phyloP scores from a whole-genome alignment of 805 yeast genomes.

The Lachancea mirantina region DNA sequence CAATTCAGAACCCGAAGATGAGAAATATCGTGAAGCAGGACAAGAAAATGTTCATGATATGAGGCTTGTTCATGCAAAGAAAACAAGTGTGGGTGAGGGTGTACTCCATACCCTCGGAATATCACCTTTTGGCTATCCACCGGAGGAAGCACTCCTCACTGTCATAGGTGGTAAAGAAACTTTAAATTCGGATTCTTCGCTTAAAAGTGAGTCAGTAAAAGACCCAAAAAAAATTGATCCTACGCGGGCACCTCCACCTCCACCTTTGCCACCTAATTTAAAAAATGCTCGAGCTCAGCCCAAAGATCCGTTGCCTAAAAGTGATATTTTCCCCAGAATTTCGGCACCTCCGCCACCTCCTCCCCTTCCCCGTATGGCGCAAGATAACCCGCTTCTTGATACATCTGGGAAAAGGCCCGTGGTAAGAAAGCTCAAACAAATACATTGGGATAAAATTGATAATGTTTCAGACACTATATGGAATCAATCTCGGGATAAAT shows the following conservation, averaged over 20 bases:
- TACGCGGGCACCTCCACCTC: slow-evolving; percentile 26
- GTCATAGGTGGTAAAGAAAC: no score
- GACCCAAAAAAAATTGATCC: slow-evolving; percentile 5
- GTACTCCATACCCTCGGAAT: no score
- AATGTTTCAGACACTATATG: slow-evolving; percentile 55
- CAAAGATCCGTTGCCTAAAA: no score
- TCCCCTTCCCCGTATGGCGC: slow-evolving; percentile 27
- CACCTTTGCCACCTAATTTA: slow-evolving; percentile 11
- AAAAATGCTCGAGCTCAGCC: no score
- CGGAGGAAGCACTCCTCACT: no score
- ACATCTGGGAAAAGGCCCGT: not conserved
- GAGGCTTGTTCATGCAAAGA: no score
- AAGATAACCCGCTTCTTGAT: not conserved
- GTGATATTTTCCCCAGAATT: slow-evolving; percentile 14
- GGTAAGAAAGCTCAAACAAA: slow-evolving; percentile 47
- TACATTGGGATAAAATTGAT: slow-evolving; percentile 77
- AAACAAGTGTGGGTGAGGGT: no score
- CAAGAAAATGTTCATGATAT: no score
- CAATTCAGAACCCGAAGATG: no score
- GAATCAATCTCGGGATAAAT: slow-evolving; percentile 38
- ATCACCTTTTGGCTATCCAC: no score
- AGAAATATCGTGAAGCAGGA: no score
- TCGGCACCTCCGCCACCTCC: slow-evolving; percentile 26
- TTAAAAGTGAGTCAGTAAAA: not conserved
- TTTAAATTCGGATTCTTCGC: not conserved